phyloP scores from a whole-genome alignment of 306 rosid genomes.

The Quercus dentata region DNA sequence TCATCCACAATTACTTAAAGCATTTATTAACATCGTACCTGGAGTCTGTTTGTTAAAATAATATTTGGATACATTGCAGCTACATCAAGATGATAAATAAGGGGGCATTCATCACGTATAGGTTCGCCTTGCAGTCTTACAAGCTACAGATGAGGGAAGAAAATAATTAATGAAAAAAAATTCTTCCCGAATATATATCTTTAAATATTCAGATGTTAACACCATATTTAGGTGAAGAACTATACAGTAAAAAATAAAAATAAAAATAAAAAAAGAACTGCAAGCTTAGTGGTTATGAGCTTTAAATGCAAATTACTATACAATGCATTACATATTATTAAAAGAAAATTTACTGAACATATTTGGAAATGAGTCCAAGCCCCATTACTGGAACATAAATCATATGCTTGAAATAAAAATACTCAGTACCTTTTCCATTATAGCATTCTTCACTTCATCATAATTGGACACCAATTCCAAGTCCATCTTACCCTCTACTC shows the following conservation, averaged over 20 bases:
- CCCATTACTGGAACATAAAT: slow-evolving; percentile 9
- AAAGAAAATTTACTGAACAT: slow-evolving; percentile 5
- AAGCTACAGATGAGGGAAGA: slow-evolving; percentile 53
- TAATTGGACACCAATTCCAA: slow-evolving; percentile 76
- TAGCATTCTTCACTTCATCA: slow-evolving; percentile 80
- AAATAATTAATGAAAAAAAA: slow-evolving; percentile 20
- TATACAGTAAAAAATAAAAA: neutral
- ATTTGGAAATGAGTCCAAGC: slow-evolving; percentile 7
- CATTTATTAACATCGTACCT: slow-evolving; percentile 49
- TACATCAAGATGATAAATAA: slow-evolving; percentile 95
- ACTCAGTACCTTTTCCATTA: slow-evolving; percentile 74
- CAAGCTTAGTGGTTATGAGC: neutral
- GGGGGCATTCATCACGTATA: slow-evolving; percentile 85
- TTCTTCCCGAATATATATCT: slow-evolving; percentile 6
- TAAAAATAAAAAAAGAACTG: neutral
- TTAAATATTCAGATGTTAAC: slow-evolving; percentile 9
- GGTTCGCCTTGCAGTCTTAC: slow-evolving; percentile 66
- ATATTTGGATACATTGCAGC: slow-evolving; percentile 99
- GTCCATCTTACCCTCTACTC: slow-evolving; percentile 93
- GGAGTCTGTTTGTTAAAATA: slow-evolving; percentile 94
- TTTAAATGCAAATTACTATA: neutral
- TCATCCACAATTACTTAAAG: slow-evolving; percentile 11
- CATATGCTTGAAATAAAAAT: slow-evolving; percentile 15
- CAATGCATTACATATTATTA: slow-evolving; percentile 4
- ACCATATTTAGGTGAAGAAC: neutral